Conservation (phyloP, 345 rosid genomes). For the Rhizophora apiculata region DNA sequence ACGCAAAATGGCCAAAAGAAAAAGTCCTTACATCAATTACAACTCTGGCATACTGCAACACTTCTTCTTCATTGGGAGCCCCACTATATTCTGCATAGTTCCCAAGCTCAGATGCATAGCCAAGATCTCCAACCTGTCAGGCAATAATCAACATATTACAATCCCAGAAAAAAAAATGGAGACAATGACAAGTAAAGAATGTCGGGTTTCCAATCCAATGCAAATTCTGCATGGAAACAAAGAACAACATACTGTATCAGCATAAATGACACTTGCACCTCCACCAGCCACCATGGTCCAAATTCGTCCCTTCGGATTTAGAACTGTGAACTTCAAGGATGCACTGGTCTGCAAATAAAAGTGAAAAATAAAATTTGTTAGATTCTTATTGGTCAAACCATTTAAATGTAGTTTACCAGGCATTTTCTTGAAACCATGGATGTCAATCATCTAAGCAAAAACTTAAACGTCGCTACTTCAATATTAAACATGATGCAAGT, state of each 20-base stretch:
- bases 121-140: constrained; percentile 87
- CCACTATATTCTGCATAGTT: constrained; percentile 97
- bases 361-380: not conserved
- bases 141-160: not conserved
- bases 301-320: constrained; percentile 89
- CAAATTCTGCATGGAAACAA: constrained; percentile 3
- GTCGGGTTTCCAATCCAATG: not conserved
- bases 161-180: not conserved
- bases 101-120: constrained; percentile 84
- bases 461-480: not conserved
- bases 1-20: constrained; percentile 1
- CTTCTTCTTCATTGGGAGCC: constrained; percentile 97
- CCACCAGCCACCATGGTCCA: constrained; percentile 99
- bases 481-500: not conserved
- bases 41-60: constrained; percentile 96
- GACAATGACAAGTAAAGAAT: not conserved
- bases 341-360: constrained; percentile 76
- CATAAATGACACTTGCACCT: constrained; percentile 98
- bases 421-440: too few species aligned
- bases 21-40: constrained; percentile 67
- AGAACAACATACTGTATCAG: constrained; percentile 61
- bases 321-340: constrained; percentile 88
- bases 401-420: not conserved
- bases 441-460: not conserved
- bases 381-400: constrained; percentile 5